Evolutionary conservation across 345 rosid species (phyloP), one percentile per base, ranked within the genome.

Genomic region (Eucalyptus curtisii): DNA sequence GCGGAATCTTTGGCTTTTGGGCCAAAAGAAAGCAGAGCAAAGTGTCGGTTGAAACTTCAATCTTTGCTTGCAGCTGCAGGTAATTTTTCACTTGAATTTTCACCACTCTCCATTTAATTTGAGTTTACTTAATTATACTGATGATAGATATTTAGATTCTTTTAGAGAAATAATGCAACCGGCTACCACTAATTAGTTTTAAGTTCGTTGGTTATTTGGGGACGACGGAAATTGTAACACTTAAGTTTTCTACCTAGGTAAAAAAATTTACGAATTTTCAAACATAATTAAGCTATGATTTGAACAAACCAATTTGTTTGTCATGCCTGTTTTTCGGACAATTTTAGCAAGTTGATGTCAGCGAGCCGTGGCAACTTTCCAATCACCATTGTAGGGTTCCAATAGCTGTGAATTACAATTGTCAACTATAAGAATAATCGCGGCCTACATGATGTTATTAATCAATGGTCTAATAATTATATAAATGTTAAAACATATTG

Each of bases 281-380:
- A 17, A 17, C 55, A 17, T 7, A 3, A 17, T 49, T 49, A 5
- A 14, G 17, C 52, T 49, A 5, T 1, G 6, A 49, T 49, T 5
- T 49, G 50, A 49, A 49, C 50, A 49, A 13, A 49, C 0, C 50
- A 49, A 49, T 50, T 50, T 50, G 22, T 50, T 50, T 50, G 53
- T 17, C 53, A 50, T 3, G 20, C 0, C 2, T 1, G 22, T 50
- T 17, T 50, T 50, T 17, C 0, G 22, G 55, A 50, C 55, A 50
- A 7, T 50, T 7, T 50, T 7, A 50, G 55, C 55, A 50, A 17
- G 9, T 3, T 50, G 55, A 1, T 50, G 4, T 50, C 8, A 50
- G 22, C 4, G 0, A 68, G 6, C 12, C 0, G 11, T 0, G 7
- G 6, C 40, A 5, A 68, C 11, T 68, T 68, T 4, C 17, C 44